Conservation (phyloP, 495 filamentous ascomycete genomes). For the Hypomontagnella monticulosa region DNA sequence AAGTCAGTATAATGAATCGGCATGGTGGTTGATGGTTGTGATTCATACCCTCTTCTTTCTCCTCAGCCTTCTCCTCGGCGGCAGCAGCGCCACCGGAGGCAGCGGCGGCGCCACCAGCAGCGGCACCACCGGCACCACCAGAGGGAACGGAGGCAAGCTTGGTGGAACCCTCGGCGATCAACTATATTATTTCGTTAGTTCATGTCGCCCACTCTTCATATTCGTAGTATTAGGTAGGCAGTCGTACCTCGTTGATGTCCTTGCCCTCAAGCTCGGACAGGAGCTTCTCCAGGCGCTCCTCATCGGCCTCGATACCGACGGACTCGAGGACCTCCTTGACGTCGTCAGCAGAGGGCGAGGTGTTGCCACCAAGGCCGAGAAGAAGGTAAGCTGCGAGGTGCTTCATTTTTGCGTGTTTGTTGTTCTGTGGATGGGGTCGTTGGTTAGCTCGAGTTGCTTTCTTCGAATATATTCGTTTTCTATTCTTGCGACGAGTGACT, state of each 20-base stretch:
- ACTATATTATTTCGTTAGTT: slow-evolving; percentile 59
- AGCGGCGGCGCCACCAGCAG: slow-evolving; percentile 68
- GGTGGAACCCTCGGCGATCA: slow-evolving; percentile 87
- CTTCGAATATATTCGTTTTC: slow-evolving; percentile 8
- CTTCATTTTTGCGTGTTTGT: slow-evolving; percentile 89
- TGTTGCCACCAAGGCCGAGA: slow-evolving; percentile 91
- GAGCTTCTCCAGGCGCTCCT: slow-evolving; percentile 84
- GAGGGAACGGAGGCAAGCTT: slow-evolving; percentile 99
- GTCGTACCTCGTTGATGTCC: slow-evolving; percentile 88
- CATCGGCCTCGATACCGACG: slow-evolving; percentile 95
- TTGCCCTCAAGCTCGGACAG: slow-evolving; percentile 95
- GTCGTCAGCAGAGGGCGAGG: slow-evolving; percentile 84
- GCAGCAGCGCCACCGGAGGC: slow-evolving; percentile 70
- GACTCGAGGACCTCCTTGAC: slow-evolving; percentile 91
- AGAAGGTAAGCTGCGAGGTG: slow-evolving; percentile 99
- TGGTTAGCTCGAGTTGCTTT: slow-evolving; percentile 18
- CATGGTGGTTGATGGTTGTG: neutral
- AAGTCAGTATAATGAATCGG: slow-evolving; percentile 45
- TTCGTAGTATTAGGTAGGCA: slow-evolving; percentile 21
- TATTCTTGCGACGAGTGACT: slow-evolving; percentile 33
- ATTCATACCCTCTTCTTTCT: slow-evolving; percentile 75
- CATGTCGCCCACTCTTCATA: slow-evolving; percentile 32
- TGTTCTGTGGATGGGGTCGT: slow-evolving; percentile 32
- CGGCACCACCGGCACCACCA: slow-evolving; percentile 80
- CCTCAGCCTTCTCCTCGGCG: slow-evolving; percentile 74